These are phyloP conservation scores for Globisporangium perplexum DNA, from an alignment of 352 stramenopile genomes.

Conservation along the genomic window DNA sequence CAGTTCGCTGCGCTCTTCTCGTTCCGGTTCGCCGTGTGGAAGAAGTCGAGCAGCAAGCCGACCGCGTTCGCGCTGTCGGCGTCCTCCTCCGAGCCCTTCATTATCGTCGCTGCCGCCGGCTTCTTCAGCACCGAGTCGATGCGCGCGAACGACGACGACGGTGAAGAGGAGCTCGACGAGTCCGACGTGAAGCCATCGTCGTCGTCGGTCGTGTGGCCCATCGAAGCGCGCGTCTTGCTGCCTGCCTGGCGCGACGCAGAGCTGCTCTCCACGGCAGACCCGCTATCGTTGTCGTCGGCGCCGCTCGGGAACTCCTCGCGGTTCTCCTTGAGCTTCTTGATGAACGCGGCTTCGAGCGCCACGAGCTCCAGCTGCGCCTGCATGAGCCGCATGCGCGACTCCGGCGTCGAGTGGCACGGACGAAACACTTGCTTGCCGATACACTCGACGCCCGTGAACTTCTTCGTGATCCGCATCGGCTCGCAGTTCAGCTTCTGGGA, in stretches of 20 bases:
- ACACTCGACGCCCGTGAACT: constrained; percentile 88
- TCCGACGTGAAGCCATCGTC: constrained; percentile 26
- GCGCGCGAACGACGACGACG: neutral
- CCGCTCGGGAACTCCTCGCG: constrained; percentile 52
- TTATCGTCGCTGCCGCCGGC: neutral
- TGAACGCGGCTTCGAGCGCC: constrained; percentile 64
- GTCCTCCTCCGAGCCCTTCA: constrained; percentile 16
- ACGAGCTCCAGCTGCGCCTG: constrained; percentile 71
- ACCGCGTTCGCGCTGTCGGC: constrained; percentile 64
- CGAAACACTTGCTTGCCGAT: constrained; percentile 90
- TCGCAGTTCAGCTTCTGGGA: constrained; percentile 91
- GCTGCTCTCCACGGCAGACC: constrained; percentile 4
- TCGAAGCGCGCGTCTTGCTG: constrained; percentile 7
- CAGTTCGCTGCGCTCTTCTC: constrained; percentile 17
- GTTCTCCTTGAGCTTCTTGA: constrained; percentile 77
- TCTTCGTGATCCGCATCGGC: constrained; percentile 92
- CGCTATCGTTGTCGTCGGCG: constrained; percentile 45
- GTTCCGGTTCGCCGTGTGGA: constrained; percentile 76
- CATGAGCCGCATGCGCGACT: constrained; percentile 61
- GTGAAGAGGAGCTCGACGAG: constrained; percentile 17
- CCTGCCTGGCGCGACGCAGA: constrained; percentile 19
- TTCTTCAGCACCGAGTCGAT: constrained; percentile 5
- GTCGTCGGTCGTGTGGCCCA: constrained; percentile 8
- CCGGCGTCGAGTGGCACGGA: constrained; percentile 59
- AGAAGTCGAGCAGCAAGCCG: constrained; percentile 68